Base-by-base conservation (phyloP, 2,329 filamentous ascomycete species). In the Ophiosphaerella korrae region DNA sequence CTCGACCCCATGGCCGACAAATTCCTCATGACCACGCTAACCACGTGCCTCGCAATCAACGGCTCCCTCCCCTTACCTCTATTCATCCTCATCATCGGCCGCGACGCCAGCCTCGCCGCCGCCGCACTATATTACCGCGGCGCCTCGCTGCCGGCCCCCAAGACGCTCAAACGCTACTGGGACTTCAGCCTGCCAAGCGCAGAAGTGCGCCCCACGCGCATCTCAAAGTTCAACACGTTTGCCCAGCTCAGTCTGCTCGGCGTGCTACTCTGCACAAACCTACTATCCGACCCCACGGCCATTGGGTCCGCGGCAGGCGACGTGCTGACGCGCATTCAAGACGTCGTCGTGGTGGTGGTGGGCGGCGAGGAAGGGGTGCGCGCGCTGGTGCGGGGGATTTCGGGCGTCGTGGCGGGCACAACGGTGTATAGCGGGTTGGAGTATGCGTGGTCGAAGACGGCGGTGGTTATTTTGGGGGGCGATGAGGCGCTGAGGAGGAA, bases 1-100 rank as follows among this genome's bases (percentile, higher is more conserved):
- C 91, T 99, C 55, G 67, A 72, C 37, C 94, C 94, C 5, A 94
- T 97, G 89, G 94, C 94, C 3, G 94, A 99, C 75, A 99, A 99
- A 78, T 84, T 86, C 7, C 82, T 99, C 58, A 97, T 99, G 94
- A 97, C 93, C 0, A 86, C 96, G 50, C 76, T 96, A 64, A 95
- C 93, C 0, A 87, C 93, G 11, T 92, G 89, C 58, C 77, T 97
- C 38, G 92, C 92, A 3, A 80, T 88, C 55, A 92, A 96, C 64
- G 92, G 91, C 3, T 83, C 86, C 12, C 80, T 99, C 43, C 92
- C 93, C 51, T 78, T 92, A 33, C 97, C 92, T 84, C 81, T 97
- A 3, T 92, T 92, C 2, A 83, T 82, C n/a, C 85, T 97, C 42
- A 96, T 99, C 55, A 84, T 99, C 3, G 92, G 92, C 24, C 85